Evolutionary conservation across 2,329 filamentous ascomycete species (phyloP), one percentile per base, ranked within the genome.

Genomic region (Fusarium odoratissimum): DNA sequence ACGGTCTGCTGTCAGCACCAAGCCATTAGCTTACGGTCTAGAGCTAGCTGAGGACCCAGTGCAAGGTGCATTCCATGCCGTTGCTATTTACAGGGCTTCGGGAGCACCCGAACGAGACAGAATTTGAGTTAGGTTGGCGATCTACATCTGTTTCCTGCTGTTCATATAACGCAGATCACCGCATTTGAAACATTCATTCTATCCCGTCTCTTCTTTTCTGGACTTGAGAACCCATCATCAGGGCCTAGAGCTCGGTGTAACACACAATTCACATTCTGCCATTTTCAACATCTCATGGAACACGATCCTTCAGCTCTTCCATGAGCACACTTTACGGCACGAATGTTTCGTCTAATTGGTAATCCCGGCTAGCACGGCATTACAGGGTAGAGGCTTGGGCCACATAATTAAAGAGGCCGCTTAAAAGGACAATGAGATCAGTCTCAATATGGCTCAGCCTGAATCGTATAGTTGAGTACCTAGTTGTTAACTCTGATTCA

Each of bases 1-100:
- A 55, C 48, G 60, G 52, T 51, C 52, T 71, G 33, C 57, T 44
- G 69, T 64, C 65, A 68, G 69, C 64, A 63, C 64, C 57, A 69
- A 56, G 44, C 31, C 63, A 57, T 60, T 65, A 54, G 48, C 21
- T 38, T 37, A 31, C 23, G 55, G 69, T 62, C 71, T 72, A 61
- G 58, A 74, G 61, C 67, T 56, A 71, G 63, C 60, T 68, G 55
- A 64, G 42, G 57, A 37, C 38, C 33, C 51, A 42, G 42, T 33
- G 16, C 28, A 51, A 21, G 45, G 46, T 17, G 33, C 46, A 45
- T 51, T 44, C 33, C 40, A 45, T 51, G n/a, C 23, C 37, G 30
- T 62, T 62, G 38, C 45, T 52, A 52, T 38, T 48, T 42, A 56
- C 55, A 67, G 64, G 45, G 60, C 54, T 37, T 75, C 68, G 64